These are phyloP conservation scores for Spencermartinsiella europaea DNA, from an alignment of 805 yeast species.

Conservation along the genomic window DNA sequence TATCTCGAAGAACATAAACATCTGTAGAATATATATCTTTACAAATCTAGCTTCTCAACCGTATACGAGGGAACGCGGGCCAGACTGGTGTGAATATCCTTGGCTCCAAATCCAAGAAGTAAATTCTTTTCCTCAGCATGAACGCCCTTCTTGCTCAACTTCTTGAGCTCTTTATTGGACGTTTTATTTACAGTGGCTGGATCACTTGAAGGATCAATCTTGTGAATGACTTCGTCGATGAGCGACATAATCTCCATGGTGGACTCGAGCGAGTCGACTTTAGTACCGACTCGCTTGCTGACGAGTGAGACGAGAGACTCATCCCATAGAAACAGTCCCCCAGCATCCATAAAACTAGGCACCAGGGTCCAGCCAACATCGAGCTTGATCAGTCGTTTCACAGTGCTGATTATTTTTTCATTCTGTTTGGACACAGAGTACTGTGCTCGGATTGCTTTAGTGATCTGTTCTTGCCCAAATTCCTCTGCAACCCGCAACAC, in stretches of 20 bases:
- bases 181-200: conserved; percentile 9
- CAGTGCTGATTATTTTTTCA: conserved; percentile 26
- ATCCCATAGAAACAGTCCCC: conserved; percentile 65
- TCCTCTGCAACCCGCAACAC: conserved; percentile 63
- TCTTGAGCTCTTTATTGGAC: conserved; percentile 23
- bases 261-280: conserved; percentile 37
- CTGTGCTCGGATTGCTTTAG: conserved; percentile 25
- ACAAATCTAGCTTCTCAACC: conserved; percentile 29
- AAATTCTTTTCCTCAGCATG: conserved; percentile 3
- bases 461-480: conserved; percentile 44
- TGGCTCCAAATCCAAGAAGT: neutral
- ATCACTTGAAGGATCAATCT: conserved; percentile 19
- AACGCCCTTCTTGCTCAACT: conserved; percentile 19
- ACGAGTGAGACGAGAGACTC: conserved; percentile 45
- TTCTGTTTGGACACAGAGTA: conserved; percentile 13
- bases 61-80: conserved; percentile 27
- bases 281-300: conserved; percentile 40
- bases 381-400: conserved; percentile 42
- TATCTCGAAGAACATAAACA: too few relatives aligned
- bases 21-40: too few relatives aligned
- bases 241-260: conserved; percentile 21
- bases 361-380: conserved; percentile 58
- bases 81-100: neutral
- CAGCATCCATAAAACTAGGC: conserved; percentile 62
- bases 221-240: conserved; percentile 26